Conservation (phyloP, 2,329 filamentous ascomycete genomes). For the Parascedosporium putredinis region DNA sequence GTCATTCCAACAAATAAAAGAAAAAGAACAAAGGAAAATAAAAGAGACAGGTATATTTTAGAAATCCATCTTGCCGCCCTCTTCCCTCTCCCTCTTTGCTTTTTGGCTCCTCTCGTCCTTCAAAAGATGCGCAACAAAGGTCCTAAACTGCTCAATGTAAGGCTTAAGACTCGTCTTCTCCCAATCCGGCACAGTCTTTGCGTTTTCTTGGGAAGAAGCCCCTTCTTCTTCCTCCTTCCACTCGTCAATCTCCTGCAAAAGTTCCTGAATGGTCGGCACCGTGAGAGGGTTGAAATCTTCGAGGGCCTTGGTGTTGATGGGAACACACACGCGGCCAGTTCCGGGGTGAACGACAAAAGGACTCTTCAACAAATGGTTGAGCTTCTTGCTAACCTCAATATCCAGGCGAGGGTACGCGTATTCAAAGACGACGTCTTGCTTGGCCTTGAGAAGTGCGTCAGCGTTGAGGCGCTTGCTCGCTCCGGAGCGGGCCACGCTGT, state of each 20-base stretch:
- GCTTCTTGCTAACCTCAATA: slow-evolving; percentile 93
- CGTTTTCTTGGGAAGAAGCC: slow-evolving; percentile 19
- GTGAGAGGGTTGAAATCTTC: slow-evolving; percentile 77
- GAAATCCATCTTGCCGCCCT: slow-evolving; percentile 40
- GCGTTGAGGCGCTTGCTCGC: slow-evolving; percentile 62
- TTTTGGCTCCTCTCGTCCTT: slow-evolving; percentile 55
- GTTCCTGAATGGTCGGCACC: slow-evolving; percentile 79
- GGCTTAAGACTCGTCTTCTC: slow-evolving; percentile 94
- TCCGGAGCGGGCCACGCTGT: slow-evolving; percentile 68
- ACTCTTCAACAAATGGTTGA: slow-evolving; percentile 94
- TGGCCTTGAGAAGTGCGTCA: slow-evolving; percentile 69
- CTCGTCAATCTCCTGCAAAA: slow-evolving; percentile 76
- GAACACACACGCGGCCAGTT: slow-evolving; percentile 89
- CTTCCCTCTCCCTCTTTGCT: slow-evolving; percentile 47
- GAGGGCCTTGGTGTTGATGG: slow-evolving; percentile 65
- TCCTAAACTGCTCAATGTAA: slow-evolving; percentile 81
- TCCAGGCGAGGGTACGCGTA: slow-evolving; percentile 97
- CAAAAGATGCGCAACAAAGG: slow-evolving; percentile 67
- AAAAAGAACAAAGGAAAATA: neutral
- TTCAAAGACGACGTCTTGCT: slow-evolving; percentile 92
- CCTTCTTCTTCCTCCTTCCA: slow-evolving; percentile 47
- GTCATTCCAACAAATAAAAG: neutral
- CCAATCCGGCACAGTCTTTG: slow-evolving; percentile 60
- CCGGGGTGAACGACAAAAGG: slow-evolving; percentile 95
- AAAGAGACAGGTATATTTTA: slow-evolving; percentile 16